Conservation (phyloP, 805 yeast species). For the Tetrapisispora taiwanensis region DNA sequence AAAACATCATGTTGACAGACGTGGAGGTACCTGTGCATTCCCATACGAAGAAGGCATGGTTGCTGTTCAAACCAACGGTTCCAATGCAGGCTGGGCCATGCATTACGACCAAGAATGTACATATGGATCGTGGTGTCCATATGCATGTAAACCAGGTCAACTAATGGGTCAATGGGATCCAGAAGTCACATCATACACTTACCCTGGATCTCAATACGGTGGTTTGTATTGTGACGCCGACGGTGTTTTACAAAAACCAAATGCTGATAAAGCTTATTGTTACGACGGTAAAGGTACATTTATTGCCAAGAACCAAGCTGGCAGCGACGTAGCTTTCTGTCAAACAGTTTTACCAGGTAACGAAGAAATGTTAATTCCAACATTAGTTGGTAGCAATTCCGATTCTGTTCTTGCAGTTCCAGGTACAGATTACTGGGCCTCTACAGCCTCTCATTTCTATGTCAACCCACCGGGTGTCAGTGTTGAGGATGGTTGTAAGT, state of each 20-base stretch:
- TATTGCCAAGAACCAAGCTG: slow-evolving; percentile 46
- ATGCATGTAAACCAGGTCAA: slow-evolving; percentile 85
- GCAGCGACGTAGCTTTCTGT: slow-evolving; percentile 67
- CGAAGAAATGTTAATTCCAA: slow-evolving; percentile 90
- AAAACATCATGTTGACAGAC: slow-evolving; percentile 2
- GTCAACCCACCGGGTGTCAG: slow-evolving; percentile 77
- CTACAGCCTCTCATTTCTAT: slow-evolving; percentile 80
- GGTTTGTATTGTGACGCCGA: slow-evolving; percentile 68
- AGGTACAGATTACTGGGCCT: slow-evolving; percentile 72
- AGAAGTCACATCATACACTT: slow-evolving; percentile 54
- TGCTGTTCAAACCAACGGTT: slow-evolving; percentile 45
- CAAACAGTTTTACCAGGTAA: slow-evolving; percentile 92
- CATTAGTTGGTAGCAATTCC: slow-evolving; percentile 40
- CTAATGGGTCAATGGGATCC: slow-evolving; percentile 87
- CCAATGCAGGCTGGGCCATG: slow-evolving; percentile 83
- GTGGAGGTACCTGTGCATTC: slow-evolving; percentile 47
- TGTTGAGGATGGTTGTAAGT: slow-evolving; percentile 64
- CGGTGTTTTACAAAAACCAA: slow-evolving; percentile 58
- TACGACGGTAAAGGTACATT: slow-evolving; percentile 71
- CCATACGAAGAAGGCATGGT: slow-evolving; percentile 63
- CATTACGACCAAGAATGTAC: slow-evolving; percentile 62
- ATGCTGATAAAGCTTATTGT: slow-evolving; percentile 51
- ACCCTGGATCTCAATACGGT: slow-evolving; percentile 74
- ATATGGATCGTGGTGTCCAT: slow-evolving; percentile 78
- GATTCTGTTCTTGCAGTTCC: slow-evolving; percentile 67